Evolutionary conservation across 768 basidiomycete species (phyloP), one percentile per base, ranked within the genome.

Genomic region (Xerocomus brunneocitrinus): DNA sequence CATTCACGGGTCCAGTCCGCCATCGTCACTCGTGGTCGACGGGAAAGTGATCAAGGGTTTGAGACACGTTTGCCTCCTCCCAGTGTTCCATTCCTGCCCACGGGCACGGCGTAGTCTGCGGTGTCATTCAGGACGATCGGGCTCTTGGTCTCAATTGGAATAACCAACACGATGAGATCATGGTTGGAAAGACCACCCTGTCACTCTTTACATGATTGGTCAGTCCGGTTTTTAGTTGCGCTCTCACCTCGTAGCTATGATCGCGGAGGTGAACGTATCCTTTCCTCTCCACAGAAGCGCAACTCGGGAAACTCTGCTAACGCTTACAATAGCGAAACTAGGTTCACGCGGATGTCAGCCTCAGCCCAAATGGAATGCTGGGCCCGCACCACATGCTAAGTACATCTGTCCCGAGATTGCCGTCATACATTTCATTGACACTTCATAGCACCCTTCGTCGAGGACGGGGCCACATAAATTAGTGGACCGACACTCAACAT

Each of bases 381-480:
- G 8, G 9, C 16, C 16, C 28, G 8, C 43, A 28, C 13, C 24
- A 14, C 24, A 25, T 41, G 4, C 24, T 9, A 31, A 31, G 30
- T 5, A 12, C 22, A 40, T 22, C 22, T 24, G 8, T 1, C 39
- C 22, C 8, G 4, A 24, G 22, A 25, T 25, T 41, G 24, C 24
- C 7, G 6, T 41, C 40, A 25, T 41, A 41, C 24, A 19, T 25
- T 43, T 16, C 27, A 28, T 43, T 24, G 22, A 25, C 4, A 43
- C 42, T 25, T 6, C 27, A 14, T 6, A 14, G 7, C 2, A 60
- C 69, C 31, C 50, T 67, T 36, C 73, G 22, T 73, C 13, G 47
- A 65, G 12, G 56, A 32, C 38, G 14, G 3, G 41, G 14, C 3
- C 24, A 19, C 14, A 28, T 28, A 43, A 28, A 41, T 6, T 5